Evolutionary conservation across 2,329 filamentous ascomycete species (phyloP).

Genomic region (Anisogramma anomala): DNA sequence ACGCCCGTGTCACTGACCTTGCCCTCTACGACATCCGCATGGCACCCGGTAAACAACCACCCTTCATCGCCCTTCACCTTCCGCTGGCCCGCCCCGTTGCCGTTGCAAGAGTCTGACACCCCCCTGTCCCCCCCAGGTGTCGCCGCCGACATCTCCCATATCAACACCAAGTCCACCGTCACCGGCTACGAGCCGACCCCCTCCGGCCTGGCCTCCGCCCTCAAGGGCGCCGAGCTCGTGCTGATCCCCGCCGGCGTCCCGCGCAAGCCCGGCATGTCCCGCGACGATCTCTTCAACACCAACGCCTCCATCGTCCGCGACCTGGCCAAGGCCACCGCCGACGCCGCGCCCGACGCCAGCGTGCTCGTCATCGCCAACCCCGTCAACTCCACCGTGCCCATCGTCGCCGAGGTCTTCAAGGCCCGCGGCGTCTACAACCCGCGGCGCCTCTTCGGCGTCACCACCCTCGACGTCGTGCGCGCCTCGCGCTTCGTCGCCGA

Average conservation of each 20-base stretch:
- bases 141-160: conserved; percentile 93
- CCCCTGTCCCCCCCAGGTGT: conserved; percentile 53
- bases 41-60: conserved; percentile 57
- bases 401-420: conserved; percentile 96
- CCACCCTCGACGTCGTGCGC: conserved; percentile 96
- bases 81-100: conserved; percentile 53
- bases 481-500: conserved; percentile 95
- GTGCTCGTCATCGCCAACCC: conserved; percentile 98
- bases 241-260: conserved; percentile 97
- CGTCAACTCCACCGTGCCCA: conserved; percentile 98
- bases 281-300: conserved; percentile 99
- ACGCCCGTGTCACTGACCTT: conserved; percentile 86
- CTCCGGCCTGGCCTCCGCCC: conserved; percentile 61
- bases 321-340: conserved; percentile 86
- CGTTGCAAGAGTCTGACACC: conserved; percentile 53
- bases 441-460: conserved; percentile 98
- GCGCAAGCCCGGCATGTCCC: conserved; percentile 98
- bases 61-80: neutral
- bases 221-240: conserved; percentile 85
- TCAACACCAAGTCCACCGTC: conserved; percentile 97
- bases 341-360: conserved; percentile 83
- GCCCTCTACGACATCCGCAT: conserved; percentile 96
- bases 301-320: conserved; percentile 99
- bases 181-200: conserved; percentile 75
- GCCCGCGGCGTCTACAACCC: conserved; percentile 92